Percentiles rank a stretch among this genome's conserved stretches.
These are phyloP conservation scores for Mortierella sp. DNA, from an alignment of 371 early-diverging fungal species.

Conservation along the genomic window DNA sequence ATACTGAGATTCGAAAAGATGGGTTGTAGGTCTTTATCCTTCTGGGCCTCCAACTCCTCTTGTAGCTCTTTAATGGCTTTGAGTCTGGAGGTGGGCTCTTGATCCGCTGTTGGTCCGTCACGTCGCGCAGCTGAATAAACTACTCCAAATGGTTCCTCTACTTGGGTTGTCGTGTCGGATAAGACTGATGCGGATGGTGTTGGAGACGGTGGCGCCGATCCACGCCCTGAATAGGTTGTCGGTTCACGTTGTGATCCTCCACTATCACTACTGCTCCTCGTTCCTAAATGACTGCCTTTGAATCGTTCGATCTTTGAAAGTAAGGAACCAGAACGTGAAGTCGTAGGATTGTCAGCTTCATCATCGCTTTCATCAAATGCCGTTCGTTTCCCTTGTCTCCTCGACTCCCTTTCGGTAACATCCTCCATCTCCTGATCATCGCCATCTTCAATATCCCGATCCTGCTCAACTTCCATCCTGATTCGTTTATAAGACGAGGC, in stretches of 20 bases:
- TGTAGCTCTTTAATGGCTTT: conserved; percentile 82
- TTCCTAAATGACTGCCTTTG: conserved; percentile 18
- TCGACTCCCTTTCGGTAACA: neutral
- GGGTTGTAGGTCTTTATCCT: conserved; percentile 74
- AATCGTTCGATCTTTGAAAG: conserved; percentile 32
- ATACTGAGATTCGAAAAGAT: conserved; percentile 83
- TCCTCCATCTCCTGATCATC: conserved; percentile 22
- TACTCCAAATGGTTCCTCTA: too few species aligned
- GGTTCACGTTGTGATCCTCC: conserved; percentile 12
- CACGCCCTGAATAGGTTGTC: conserved; percentile 69
- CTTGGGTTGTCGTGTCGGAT: too few species aligned
- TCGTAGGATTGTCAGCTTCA: neutral
- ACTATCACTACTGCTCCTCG: neutral
- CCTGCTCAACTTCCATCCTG: conserved; percentile 23
- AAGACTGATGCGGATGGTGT: too few species aligned
- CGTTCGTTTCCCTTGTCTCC: neutral
- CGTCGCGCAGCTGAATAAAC: too few species aligned
- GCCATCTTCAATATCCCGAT: conserved; percentile 16
- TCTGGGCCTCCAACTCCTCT: conserved; percentile 70
- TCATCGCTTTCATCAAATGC: conserved; percentile 9
- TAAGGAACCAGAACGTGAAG: conserved; percentile 16
- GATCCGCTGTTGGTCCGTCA: too few species aligned
- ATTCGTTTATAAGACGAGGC: conserved; percentile 26
- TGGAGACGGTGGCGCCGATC: too few species aligned
- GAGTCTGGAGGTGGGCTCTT: too few species aligned